Conservation (phyloP, 2,329 filamentous ascomycete genomes). For the Stromatinia cepivora region DNA sequence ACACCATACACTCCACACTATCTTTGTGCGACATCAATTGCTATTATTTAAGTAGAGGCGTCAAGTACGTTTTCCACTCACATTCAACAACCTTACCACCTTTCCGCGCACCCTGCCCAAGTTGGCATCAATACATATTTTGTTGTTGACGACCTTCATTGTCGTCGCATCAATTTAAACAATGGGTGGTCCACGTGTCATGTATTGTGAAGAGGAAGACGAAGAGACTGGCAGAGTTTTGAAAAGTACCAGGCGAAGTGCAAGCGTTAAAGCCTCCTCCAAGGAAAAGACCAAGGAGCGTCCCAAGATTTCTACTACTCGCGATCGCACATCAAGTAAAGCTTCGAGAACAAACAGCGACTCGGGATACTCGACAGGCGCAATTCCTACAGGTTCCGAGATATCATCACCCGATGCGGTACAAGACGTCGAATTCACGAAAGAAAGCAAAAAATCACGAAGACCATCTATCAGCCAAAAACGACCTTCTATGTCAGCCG, state of each 20-base stretch:
- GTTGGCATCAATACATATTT: neutral
- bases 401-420: conserved; percentile 16
- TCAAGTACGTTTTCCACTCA: neutral
- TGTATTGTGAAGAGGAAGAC: conserved; percentile 37
- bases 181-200: conserved; percentile 31
- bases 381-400: conserved; percentile 17
- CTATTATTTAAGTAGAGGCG: conserved; percentile 20
- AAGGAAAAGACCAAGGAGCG: conserved; percentile 27
- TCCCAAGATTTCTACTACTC: conserved; percentile 15
- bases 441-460: conserved; percentile 16
- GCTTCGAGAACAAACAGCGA: conserved; percentile 22
- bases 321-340: conserved; percentile 20
- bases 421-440: conserved; percentile 9
- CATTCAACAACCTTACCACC: neutral
- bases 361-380: conserved; percentile 24
- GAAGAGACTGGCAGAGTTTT: conserved; percentile 32
- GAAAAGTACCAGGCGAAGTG: conserved; percentile 32
- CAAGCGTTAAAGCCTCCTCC: conserved; percentile 27
- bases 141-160: conserved; percentile 20
- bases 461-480: conserved; percentile 3
- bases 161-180: conserved; percentile 19
- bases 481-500: conserved; percentile 10
- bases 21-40: conserved; percentile 20
- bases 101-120: neutral
- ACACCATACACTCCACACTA: conserved; percentile 1